Base-by-base conservation (phyloP, 2,329 filamentous ascomycete species). In the Nothophoma quercina region DNA sequence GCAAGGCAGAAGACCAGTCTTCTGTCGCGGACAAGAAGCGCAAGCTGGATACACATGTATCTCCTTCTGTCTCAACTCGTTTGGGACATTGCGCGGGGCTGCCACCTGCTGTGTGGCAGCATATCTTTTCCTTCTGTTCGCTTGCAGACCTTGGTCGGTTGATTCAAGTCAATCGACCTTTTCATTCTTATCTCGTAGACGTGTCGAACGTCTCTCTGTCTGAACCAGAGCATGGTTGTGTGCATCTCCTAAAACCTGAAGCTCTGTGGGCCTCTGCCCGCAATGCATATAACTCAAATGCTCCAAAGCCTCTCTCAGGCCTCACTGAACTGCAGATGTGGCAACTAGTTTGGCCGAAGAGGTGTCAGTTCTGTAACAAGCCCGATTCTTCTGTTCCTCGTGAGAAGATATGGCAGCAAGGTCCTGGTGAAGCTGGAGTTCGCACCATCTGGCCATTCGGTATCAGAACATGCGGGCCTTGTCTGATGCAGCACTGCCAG, bases 251-350 rank as follows among this genome's bases (percentile, higher is more conserved):
- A 62, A 82, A 83, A 67, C 84, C 88, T 64, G 84, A 91, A 67
- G 75, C 77, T 39, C 85, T 93, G 64, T 93, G 90, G 90, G 83
- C 83, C 68, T 77, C 80, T 60, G 88, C 89, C 63, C 84, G 89
- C 67, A 85, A 85, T 63, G 75, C 78, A 16, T 87, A 85, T 70
- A 84, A 84, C 76, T 85, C 85, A 21, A 82, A 82, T 60, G 85
- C 92, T 78, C 90, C 90, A 38, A 80, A 81, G 49, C 90, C 90
- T 22, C 78, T 93, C 41, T 76, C 78, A 44, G 82, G 80, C 51
- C 83, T 82, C 68, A 83, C 84, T 33, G 90, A 95, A 72, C 77
- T 90, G 59, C 83, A 88, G 33, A 93, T 93, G 89, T 91, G 90
- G 84, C 84, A 83, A 65, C 77, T 95, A 42, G 79, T 85, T 28